These are phyloP conservation scores for Jasminum sambac DNA, from an alignment of 257 asterid genomes.

Conservation along the genomic window DNA sequence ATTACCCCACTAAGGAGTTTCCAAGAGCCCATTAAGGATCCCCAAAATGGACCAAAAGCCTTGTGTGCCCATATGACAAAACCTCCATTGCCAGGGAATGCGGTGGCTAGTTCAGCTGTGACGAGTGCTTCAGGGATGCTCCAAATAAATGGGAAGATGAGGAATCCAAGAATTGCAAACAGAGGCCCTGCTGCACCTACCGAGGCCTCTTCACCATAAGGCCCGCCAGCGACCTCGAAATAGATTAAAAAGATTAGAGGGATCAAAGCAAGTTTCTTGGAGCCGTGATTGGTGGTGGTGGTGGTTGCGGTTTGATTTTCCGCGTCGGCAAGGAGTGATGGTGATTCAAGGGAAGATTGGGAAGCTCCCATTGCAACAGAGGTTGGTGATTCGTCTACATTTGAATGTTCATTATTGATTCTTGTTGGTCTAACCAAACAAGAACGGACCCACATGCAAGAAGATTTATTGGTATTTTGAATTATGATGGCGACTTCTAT, in stretches of 20 bases:
- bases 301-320: neutral
- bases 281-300: conserved; percentile 13
- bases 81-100: conserved; percentile 66
- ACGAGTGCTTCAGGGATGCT: conserved; percentile 55
- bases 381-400: neutral
- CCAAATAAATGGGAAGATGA: conserved; percentile 54
- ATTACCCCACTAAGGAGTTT: conserved; percentile 51
- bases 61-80: conserved; percentile 58
- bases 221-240: conserved; percentile 61
- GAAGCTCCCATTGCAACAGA: neutral
- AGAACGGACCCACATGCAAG: neutral
- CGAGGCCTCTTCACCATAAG: conserved; percentile 61
- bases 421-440: neutral
- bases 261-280: conserved; percentile 42
- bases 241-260: conserved; percentile 52
- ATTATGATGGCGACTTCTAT: no score
- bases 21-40: conserved; percentile 63
- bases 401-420: neutral
- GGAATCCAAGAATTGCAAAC: conserved; percentile 48
- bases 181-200: conserved; percentile 62
- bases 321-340: conserved; percentile 31
- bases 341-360: conserved; percentile 17
- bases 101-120: conserved; percentile 63
- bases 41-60: conserved; percentile 67
- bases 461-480: no score